Base-by-base conservation (phyloP, 2,329 filamentous ascomycete genomes). In the Rasamsonia emersonii region DNA sequence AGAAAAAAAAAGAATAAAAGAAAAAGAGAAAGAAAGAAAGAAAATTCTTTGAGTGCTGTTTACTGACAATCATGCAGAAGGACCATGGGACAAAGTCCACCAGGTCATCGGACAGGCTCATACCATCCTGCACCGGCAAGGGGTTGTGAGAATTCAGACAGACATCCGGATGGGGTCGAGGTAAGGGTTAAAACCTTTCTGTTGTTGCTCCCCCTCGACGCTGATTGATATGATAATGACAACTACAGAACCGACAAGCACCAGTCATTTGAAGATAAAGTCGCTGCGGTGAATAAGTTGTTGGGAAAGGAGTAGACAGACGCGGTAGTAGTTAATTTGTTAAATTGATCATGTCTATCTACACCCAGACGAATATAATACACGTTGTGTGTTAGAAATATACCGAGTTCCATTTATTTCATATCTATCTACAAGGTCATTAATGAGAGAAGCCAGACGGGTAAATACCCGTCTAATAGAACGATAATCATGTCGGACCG, bases 1-100 rank as follows among this genome's bases (percentile, higher is more conserved):
- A 14, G 19, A 9, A 18, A 18, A 14, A 4, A 9, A 18, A 27
- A 8, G 14, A 18, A 16, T 15, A 5, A 13, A 14, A 18, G 24
- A 7, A 32, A 14, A 8, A 14, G 6, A 18, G 16, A 18, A 15
- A 24, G 13, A 8, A 13, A 14, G 26, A n/a, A n/a, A n/a, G n/a
- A n/a, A n/a, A n/a, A 16, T 20, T 15, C 10, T n/a, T 5, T 28
- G 30, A 18, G 39, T 42, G 31, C 43, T 20, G 14, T 7, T 30
- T 13, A 28, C 10, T 30, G 24, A 15, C 19, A 24, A 11, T 14
- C 14, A 11, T 36, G 40, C 46, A 93, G 89, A 96, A 65, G 91
- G 89, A 2, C 73, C 77, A 24, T 96, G 91, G 89, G 83, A 93
- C 43, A 75, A 82, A 18, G 86, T 93, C 37, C 86, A 93, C 71